These are phyloP conservation scores for Hypoxylon sp. DNA, from an alignment of 2,329 filamentous ascomycete genomes.

Conservation along the genomic window DNA sequence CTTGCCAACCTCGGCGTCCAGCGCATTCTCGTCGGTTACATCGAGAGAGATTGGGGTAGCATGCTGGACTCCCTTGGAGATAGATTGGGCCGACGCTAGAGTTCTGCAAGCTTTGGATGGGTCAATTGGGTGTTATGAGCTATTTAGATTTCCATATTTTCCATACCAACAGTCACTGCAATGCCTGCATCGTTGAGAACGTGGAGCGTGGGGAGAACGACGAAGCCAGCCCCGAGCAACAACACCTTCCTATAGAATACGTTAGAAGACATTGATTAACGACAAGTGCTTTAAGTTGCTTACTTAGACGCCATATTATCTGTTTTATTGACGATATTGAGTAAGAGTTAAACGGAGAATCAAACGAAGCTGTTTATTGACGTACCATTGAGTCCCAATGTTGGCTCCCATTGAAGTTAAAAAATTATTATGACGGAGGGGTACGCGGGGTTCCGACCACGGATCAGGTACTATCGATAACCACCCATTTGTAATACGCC, in stretches of 20 bases:
- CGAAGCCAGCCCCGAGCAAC: slow-evolving; percentile 70
- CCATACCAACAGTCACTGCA: slow-evolving; percentile 74
- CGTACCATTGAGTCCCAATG: slow-evolving; percentile 10
- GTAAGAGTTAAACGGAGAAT: slow-evolving; percentile 4
- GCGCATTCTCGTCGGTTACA: slow-evolving; percentile 80
- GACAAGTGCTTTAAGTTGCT: slow-evolving; percentile 13
- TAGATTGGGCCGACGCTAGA: slow-evolving; percentile 80
- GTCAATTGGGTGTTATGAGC: slow-evolving; percentile 21
- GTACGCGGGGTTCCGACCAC: slow-evolving; percentile 46
- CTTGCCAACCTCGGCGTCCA: slow-evolving; percentile 85
- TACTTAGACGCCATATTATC: slow-evolving; percentile 39
- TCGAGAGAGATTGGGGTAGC: slow-evolving; percentile 86
- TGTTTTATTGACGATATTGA: not conserved
- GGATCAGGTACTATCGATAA: slow-evolving; percentile 37
- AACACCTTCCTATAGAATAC: slow-evolving; percentile 53
- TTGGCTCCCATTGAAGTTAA: slow-evolving; percentile 14
- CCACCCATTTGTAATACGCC: slow-evolving; percentile 14
- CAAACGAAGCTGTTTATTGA: slow-evolving; percentile 1
- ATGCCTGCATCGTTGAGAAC: slow-evolving; percentile 72
- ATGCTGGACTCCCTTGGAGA: slow-evolving; percentile 80
- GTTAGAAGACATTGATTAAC: slow-evolving; percentile 13
- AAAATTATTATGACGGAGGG: slow-evolving; percentile 40
- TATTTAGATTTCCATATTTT: slow-evolving; percentile 2
- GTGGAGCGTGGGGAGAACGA: slow-evolving; percentile 75
- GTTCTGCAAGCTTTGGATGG: slow-evolving; percentile 79